Base-by-base conservation (phyloP, 2,329 filamentous ascomycete genomes). In the Fusarium protoensiforme region DNA sequence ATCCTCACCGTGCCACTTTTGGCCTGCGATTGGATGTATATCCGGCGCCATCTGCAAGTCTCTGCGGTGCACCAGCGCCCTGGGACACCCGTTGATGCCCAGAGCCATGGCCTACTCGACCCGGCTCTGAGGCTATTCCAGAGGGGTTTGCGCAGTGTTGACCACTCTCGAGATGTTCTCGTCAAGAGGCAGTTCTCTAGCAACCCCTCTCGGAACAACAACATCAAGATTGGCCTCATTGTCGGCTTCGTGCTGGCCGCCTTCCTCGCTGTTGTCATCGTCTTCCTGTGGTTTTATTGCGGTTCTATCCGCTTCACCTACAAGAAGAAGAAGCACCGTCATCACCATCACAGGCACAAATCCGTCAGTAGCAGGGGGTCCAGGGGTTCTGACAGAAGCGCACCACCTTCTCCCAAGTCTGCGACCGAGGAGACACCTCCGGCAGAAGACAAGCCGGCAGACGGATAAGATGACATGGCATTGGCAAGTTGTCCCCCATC, bases 161-260 rank as follows among this genome's bases (percentile, higher is more conserved):
- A n/a, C 29, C 53, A 41, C 31, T 38, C 61, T 33, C 20, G 31
- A 22, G 22, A 24, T 5, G 10, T 16, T 10, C 36, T 76, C 29
- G 29, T 56, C n/a, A 71, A 69, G 56, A 75, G 78, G 18, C 79
- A 80, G 58, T 77, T 78, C 64, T 78, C 78, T 36, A 68, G 69
- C 36, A 75, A 77, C 48, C 70, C 76, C 7, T 61, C 72, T 53
- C 74, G 81, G 18, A 80, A 83, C 41, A 81, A 80, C 36, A 84
- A 85, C 72, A 79, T 81, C 61, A 84, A 81, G 36, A 86, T 85
- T 63, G 85, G 84, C 62, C 78, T 85, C 66, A 80, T 84, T 5
- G 81, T 87, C 51, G 85, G 82, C 65, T 76, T 87, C 43, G 76
- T 83, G 5, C 77, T 86, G 22, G 80, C 80, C 29, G 73, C 81